Evolutionary conservation across 345 rosid species (phyloP).

Genomic region (Linum usitatissimum): DNA sequence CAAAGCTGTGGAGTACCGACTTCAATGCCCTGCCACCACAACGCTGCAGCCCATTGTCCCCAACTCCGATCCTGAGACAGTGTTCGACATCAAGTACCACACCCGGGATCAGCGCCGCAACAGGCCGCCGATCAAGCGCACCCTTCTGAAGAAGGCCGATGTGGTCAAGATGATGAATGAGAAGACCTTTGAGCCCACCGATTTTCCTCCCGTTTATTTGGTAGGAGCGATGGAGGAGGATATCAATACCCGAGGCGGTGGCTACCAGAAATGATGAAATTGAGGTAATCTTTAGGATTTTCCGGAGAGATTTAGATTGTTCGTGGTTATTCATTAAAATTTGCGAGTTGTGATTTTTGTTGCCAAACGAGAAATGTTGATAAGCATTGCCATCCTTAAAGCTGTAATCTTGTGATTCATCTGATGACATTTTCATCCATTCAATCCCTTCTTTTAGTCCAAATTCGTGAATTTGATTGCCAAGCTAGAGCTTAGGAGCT

Average conservation of each 20-base stretch:
- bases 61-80: slow-evolving; percentile 67
- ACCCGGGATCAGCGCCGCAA: slow-evolving; percentile 77
- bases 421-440: neutral
- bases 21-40: slow-evolving; percentile 62
- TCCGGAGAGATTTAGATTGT: neutral
- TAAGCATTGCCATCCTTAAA: no score
- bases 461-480: no score
- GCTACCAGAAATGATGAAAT: slow-evolving; percentile 33
- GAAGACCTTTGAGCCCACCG: slow-evolving; percentile 47
- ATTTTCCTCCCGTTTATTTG: slow-evolving; percentile 73
- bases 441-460: no score
- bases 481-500: no score
- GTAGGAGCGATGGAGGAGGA: slow-evolving; percentile 63
- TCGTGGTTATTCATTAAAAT: no score
- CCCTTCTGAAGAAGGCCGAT: slow-evolving; percentile 61
- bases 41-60: slow-evolving; percentile 52
- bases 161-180: slow-evolving; percentile 71
- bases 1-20: slow-evolving; percentile 56
- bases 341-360: no score
- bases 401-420: neutral
- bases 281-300: neutral
- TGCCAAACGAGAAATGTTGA: no score
- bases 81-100: slow-evolving; percentile 75
- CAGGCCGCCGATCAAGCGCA: slow-evolving; percentile 66
- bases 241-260: slow-evolving; percentile 43